Percentiles rank a stretch among this genome's conserved stretches.
Conservation (phyloP, 1,284 basidiomycete species). For the Hemileia vastatrix region DNA sequence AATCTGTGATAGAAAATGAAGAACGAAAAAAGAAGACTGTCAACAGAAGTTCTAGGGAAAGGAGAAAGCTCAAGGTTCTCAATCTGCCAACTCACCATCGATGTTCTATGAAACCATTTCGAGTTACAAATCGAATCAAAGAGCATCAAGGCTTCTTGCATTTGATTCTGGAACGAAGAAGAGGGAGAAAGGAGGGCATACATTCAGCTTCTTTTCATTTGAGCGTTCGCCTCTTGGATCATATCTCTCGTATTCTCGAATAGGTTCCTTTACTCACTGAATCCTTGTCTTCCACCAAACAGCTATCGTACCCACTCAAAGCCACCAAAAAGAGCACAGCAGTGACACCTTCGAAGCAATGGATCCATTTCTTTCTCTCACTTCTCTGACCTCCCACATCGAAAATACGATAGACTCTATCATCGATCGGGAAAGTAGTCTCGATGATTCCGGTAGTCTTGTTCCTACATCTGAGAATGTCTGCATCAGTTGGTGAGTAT, state of each 20-base stretch:
- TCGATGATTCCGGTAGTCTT: slow-evolving; percentile 88
- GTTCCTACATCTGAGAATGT: slow-evolving; percentile 69
- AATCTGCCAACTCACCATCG: slow-evolving; percentile 57
- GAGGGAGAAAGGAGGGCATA: not conserved
- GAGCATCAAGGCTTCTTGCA: slow-evolving; percentile 90
- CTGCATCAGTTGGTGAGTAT: slow-evolving; percentile 64
- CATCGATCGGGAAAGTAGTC: slow-evolving; percentile 59
- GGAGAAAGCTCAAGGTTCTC: slow-evolving; percentile 1
- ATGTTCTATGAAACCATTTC: slow-evolving; percentile 81
- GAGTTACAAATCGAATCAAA: slow-evolving; percentile 96
- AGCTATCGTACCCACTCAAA: slow-evolving; percentile 79
- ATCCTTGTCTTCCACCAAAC: slow-evolving; percentile 82
- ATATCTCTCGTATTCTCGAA: not conserved
- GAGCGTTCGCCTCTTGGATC: too few species aligned
- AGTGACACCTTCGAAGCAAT: slow-evolving; percentile 51
- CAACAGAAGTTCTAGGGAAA: not conserved
- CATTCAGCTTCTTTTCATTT: not conserved
- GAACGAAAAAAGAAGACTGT: slow-evolving; percentile 20
- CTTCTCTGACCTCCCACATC: slow-evolving; percentile 84
- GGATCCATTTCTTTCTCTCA: slow-evolving; percentile 62
- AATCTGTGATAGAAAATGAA: slow-evolving; percentile 53
- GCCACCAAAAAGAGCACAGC: slow-evolving; percentile 78
- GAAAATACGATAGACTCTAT: slow-evolving; percentile 54
- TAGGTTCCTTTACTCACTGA: slow-evolving; percentile 53
- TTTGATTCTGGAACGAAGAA: slow-evolving; percentile 67